These are phyloP conservation scores for Stereocaulon alpinum DNA, from an alignment of 495 filamentous ascomycete genomes.

Conservation along the genomic window DNA sequence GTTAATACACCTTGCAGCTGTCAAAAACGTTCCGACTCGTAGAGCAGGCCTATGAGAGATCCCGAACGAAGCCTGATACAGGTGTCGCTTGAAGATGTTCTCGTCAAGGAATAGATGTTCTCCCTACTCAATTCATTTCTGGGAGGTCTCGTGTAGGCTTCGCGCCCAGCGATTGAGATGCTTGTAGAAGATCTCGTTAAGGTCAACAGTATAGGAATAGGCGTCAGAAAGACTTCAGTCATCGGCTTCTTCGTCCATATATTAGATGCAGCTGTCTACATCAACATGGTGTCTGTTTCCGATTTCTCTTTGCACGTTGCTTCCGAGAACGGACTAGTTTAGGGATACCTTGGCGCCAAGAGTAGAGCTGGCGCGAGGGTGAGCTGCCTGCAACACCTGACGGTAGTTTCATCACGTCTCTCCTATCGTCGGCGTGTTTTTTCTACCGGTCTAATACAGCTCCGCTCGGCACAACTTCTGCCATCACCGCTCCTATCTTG, in stretches of 20 bases:
- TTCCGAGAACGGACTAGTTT: constrained; percentile 2
- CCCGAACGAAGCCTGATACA: background rate
- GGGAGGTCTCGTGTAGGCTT: constrained; percentile 6
- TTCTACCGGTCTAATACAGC: background rate
- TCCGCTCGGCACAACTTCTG: background rate
- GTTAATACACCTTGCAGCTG: background rate
- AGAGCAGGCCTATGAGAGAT: background rate
- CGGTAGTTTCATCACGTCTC: background rate
- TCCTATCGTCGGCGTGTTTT: background rate
- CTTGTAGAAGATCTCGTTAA: background rate
- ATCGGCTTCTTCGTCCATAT: background rate
- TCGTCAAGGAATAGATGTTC: background rate
- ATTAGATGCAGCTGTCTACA: background rate
- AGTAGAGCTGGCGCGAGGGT: background rate
- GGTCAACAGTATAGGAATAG: background rate
- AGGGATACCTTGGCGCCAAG: background rate
- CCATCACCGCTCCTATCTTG: background rate
- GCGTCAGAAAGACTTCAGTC: background rate
- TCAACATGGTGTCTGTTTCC: background rate
- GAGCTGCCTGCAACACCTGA: background rate
- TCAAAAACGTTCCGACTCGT: background rate
- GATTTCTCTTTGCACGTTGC: background rate
- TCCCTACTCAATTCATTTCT: background rate
- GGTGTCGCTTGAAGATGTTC: background rate
- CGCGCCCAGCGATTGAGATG: background rate